These are phyloP conservation scores for Suhomyces prunicola DNA, from an alignment of 805 yeast species.

Conservation along the genomic window DNA sequence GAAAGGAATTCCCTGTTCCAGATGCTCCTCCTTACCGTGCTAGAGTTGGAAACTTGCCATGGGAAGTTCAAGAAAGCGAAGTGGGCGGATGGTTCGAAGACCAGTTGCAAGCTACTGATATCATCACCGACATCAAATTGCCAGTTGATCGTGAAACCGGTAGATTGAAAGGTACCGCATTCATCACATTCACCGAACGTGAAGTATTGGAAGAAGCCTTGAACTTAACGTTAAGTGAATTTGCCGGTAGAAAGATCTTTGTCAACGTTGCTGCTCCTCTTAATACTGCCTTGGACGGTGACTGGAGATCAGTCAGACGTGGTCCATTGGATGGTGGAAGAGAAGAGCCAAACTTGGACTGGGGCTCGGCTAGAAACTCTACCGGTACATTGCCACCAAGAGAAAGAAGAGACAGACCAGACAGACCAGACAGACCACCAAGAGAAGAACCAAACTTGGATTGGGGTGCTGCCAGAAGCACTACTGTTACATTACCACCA, in stretches of 20 bases:
- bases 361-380: slow-evolving; percentile 38
- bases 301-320: slow-evolving; percentile 30
- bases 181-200: slow-evolving; percentile 47
- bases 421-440: slow-evolving; percentile 21
- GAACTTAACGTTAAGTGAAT: slow-evolving; percentile 39
- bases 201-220: slow-evolving; percentile 51
- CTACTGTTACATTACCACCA: slow-evolving; percentile 32
- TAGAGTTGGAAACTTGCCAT: slow-evolving; percentile 81
- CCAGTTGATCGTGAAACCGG: slow-evolving; percentile 68
- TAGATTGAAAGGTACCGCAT: slow-evolving; percentile 58
- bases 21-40: slow-evolving; percentile 90
- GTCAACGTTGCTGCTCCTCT: slow-evolving; percentile 61
- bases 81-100: slow-evolving; percentile 61
- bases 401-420: slow-evolving; percentile 26
- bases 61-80: slow-evolving; percentile 68
- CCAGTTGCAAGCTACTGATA: slow-evolving; percentile 46
- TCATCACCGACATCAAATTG: slow-evolving; percentile 62
- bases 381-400: slow-evolving; percentile 32
- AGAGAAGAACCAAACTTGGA: slow-evolving; percentile 39
- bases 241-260: slow-evolving; percentile 49
- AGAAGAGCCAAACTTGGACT: slow-evolving; percentile 40
- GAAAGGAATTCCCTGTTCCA: slow-evolving; percentile 81
- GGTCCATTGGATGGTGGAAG: slow-evolving; percentile 14
- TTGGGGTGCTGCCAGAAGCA: slow-evolving; percentile 40
- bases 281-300: slow-evolving; percentile 43